Percentiles rank a stretch among this genome's conserved stretches.
Evolutionary conservation across 768 basidiomycete species (phyloP).

Genomic region (Leccinum sublutescens): DNA sequence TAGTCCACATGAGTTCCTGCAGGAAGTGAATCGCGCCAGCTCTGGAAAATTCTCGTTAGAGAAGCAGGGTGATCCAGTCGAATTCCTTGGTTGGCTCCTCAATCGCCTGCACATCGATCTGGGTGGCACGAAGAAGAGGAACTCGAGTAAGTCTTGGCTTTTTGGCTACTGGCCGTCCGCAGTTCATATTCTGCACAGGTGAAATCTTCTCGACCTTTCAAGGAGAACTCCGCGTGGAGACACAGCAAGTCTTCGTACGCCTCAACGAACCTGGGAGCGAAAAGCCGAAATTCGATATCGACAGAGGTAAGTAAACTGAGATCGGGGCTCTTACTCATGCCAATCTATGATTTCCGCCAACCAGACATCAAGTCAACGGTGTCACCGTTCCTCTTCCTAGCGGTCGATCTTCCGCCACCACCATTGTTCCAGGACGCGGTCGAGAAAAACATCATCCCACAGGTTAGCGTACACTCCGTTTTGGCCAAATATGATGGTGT

Average conservation of each 20-base stretch:
- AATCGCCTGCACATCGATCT: conserved; percentile 91
- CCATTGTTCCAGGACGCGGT: conserved; percentile 94
- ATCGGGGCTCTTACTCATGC: conserved; percentile 6
- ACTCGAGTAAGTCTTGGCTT: conserved; percentile 69
- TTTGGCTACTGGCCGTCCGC: conserved; percentile 16
- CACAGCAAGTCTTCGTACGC: conserved; percentile 88
- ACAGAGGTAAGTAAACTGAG: conserved; percentile 63
- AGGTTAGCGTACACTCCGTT: conserved; percentile 88
- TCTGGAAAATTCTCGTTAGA: conserved; percentile 90
- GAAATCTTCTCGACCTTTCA: conserved; percentile 93
- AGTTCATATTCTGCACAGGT: conserved; percentile 45
- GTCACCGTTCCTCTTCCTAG: conserved; percentile 94
- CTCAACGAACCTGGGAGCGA: conserved; percentile 70
- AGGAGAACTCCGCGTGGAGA: conserved; percentile 89
- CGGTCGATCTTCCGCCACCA: conserved; percentile 95
- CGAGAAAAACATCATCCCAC: conserved; percentile 98
- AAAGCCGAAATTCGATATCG: conserved; percentile 91
- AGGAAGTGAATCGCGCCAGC: conserved; percentile 91
- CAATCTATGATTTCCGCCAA: conserved; percentile 23
- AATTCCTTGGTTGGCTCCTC: conserved; percentile 93
- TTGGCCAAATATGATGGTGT: conserved; percentile 92
- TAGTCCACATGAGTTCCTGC: conserved; percentile 97
- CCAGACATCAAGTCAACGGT: conserved; percentile 80
- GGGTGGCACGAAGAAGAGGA: conserved; percentile 89
- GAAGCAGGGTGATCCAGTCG: conserved; percentile 93